Base-by-base conservation (phyloP, 1,284 basidiomycete species). In the Cutaneotrichosporon daszewskae region DNA sequence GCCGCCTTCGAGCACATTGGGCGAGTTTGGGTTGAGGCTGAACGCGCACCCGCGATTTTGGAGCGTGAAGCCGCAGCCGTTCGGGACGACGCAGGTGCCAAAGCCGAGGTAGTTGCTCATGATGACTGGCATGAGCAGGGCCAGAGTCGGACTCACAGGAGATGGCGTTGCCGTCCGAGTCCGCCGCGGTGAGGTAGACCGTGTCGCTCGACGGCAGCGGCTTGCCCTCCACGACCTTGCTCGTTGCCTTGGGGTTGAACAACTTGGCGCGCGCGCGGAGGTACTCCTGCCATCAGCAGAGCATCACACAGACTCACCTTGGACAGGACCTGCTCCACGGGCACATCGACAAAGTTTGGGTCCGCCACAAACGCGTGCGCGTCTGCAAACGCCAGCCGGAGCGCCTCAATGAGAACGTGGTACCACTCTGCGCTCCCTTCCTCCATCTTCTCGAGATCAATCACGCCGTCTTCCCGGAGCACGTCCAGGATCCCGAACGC, bases 41-140 rank as follows among this genome's bases (percentile, higher is more conserved):
- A 97, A 98, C 9, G 85, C 84, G 5, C 81, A 77, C 3, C 94
- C 94, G 45, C 94, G 79, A 69, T 94, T 95, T 68, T 97, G 94
- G 7, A 98, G 76, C 0, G 91, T 95, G 65, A 98, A 97, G 0
- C 94, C 94, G 59, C 89, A 95, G 0, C 84, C 90, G 54, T 84
- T 82, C 0, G 94, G 94, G 24, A 97, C 77, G 20, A 90, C 89
- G 78, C 65, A 69, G 0, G 70, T 72, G 6, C 77, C 76, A 45
- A 77, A 77, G 0, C 75, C 84, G 50, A 81, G 79, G 66, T 88
- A 94, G 66, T 92, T 94, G 56, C 87, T 90, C 8, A 69, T 69
- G 51, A 97, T 97, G 66, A 84, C 46, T 41, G 17, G 16, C 14
- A 23, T 41, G n/a, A 41, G 32, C 9, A 8, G 10, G 14, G 9